Evolutionary conservation across 2,329 filamentous ascomycete species (phyloP), one percentile per base, ranked within the genome.

Genomic region (Grosmannia clavigera): DNA sequence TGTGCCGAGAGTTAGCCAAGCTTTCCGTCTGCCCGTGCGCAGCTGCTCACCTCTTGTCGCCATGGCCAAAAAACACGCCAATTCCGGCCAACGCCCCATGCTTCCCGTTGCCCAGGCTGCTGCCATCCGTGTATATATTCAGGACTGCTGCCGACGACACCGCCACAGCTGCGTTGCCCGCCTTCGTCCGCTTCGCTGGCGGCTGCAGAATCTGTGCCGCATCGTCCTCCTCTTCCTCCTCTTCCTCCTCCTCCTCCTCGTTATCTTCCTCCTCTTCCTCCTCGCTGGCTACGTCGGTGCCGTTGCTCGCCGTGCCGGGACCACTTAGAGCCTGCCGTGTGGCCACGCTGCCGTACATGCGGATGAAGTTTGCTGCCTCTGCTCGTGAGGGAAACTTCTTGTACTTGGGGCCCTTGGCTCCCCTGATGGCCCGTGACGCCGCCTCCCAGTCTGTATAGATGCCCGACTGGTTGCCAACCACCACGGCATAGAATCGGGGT

Each of bases 301-400:
- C 14, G 38, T 25, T 58, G 54, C 66, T 59, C 63, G 69, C 16
- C n/a, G 12, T 25, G 43, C 16, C 14, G 27, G 43, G 33, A 43
- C 40, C 60, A 25, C 74, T 74, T 50, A 78, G 67, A 3, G 71
- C 71, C 50, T 74, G 69, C 53, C 76, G 72, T 3, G 76, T 74
- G n/a, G 74, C 73, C 25, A 70, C 70, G 62, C 72, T 75, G n/a
- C 75, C 76, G 58, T 74, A 72, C 65, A 73, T 68, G 62, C 73
- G 74, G 58, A 96, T 88, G 69, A 88, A 96, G 25, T 82, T 82
- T 68, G 92, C 83, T 0, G 92, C 92, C 70, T 95, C 90, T 61
- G 77, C 78, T 31, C 80, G 77, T 1, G 82, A 87, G 4, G 75
- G 71, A 65, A 91, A 92, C 63, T 81, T 86, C 71, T 86, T 88